Evolutionary conservation across 306 rosid genomes (phyloP).

Genomic region (Prunus salicina): DNA sequence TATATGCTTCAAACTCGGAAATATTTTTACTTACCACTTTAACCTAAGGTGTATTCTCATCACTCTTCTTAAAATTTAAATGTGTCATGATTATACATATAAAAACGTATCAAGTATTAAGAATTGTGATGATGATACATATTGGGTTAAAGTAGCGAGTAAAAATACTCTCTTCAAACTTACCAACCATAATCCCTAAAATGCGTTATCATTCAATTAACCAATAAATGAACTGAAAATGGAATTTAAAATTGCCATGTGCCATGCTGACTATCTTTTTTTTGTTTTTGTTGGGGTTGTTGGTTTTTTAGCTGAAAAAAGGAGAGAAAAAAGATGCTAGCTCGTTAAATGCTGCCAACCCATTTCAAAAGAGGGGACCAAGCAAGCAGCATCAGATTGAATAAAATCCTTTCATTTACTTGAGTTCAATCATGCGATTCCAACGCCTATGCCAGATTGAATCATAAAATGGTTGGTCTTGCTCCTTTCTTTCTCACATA

Average conservation of each 20-base stretch:
- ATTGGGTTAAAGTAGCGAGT: accelerated
- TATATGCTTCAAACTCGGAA: not conserved
- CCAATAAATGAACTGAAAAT: not conserved
- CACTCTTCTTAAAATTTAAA: accelerated
- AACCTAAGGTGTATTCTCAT: too few relatives aligned
- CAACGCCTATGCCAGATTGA: too few relatives aligned
- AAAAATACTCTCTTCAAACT: too few relatives aligned
- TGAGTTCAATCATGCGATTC: too few relatives aligned
- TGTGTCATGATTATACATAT: too few relatives aligned
- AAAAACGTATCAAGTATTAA: too few relatives aligned
- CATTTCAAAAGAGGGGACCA: not conserved
- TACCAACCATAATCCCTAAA: not conserved
- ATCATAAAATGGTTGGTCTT: too few relatives aligned
- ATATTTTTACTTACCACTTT: too few relatives aligned
- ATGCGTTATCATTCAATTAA: too few relatives aligned
- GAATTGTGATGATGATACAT: accelerated
- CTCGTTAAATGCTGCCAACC: not conserved
- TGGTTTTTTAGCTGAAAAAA: too few relatives aligned
- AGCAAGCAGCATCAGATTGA: not conserved
- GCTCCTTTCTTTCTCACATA: too few relatives aligned
- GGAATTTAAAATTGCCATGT: not conserved
- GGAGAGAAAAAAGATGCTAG: not conserved
- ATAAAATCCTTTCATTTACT: not conserved
- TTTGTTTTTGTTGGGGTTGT: not conserved
- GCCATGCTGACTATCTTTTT: not conserved